Percentiles rank a stretch among this genome's conserved stretches.
Evolutionary conservation across 768 basidiomycete species (phyloP).

Genomic region (Hirschioporus abietinus): DNA sequence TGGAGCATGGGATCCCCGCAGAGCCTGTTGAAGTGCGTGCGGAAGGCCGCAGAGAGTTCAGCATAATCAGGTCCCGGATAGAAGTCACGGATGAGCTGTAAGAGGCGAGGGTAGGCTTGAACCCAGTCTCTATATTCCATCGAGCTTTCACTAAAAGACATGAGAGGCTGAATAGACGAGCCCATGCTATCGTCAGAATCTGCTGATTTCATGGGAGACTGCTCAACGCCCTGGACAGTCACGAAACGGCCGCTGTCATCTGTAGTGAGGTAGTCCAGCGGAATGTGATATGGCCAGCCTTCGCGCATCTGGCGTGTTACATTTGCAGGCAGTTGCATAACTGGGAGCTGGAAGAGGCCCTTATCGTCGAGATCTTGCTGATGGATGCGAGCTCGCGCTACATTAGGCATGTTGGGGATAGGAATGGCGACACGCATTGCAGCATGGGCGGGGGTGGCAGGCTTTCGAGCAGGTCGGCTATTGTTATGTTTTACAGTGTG

Average conservation of each 20-base stretch:
- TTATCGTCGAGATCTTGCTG: background rate
- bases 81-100: background rate
- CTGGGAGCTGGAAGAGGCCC: background rate
- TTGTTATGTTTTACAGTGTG: no score
- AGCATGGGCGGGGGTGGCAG: no score
- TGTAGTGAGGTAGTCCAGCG: background rate
- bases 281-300: background rate
- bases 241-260: background rate
- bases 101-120: background rate
- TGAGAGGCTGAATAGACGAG: background rate
- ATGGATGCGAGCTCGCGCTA: background rate
- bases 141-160: background rate
- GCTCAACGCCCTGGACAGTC: no score
- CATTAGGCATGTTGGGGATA: no score
- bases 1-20: background rate
- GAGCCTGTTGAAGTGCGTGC: background rate
- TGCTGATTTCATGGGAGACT: no score
- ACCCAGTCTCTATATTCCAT: background rate
- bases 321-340: background rate
- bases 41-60: background rate
- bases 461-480: no score
- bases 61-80: background rate
- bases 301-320: background rate
- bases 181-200: background rate
- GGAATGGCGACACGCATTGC: no score